Evolutionary conservation across 768 basidiomycete species (phyloP).

Genomic region (Mycena filopes): DNA sequence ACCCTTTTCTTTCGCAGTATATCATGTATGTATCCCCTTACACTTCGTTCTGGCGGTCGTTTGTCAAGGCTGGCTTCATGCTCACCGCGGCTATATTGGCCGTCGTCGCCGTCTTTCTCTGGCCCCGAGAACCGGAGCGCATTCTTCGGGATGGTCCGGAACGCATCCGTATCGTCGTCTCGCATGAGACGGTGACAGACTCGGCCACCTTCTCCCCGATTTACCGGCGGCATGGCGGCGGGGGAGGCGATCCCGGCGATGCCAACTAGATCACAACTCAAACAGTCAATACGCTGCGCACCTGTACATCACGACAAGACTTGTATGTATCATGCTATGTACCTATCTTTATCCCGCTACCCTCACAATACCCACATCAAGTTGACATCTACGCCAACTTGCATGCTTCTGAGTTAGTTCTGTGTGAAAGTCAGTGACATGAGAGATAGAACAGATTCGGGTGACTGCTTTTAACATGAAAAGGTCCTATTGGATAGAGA

Average conservation of each 20-base stretch:
- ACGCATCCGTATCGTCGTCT: constrained; percentile 32
- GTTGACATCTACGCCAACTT: too few relatives aligned
- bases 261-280: not conserved
- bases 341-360: too few relatives aligned
- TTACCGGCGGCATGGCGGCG: constrained; percentile 25
- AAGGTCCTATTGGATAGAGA: too few relatives aligned
- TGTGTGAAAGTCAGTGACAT: too few relatives aligned
- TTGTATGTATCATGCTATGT: too few relatives aligned
- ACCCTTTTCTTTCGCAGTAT: constrained; percentile 1
- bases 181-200: constrained; percentile 13
- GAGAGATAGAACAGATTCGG: too few relatives aligned
- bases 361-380: too few relatives aligned
- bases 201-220: constrained; percentile 23
- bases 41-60: constrained; percentile 9
- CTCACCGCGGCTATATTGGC: constrained; percentile 27
- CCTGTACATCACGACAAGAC: too few relatives aligned
- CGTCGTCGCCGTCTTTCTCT: constrained; percentile 25
- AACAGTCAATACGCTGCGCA: too few relatives aligned
- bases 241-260: not conserved
- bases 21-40: constrained; percentile 26
- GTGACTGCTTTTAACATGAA: too few relatives aligned
- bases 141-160: constrained; percentile 11
- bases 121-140: constrained; percentile 17
- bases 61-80: constrained; percentile 26
- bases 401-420: too few relatives aligned